These are phyloP conservation scores for Penicillium sp. DNA, from an alignment of 2,329 filamentous ascomycete genomes.

Conservation along the genomic window DNA sequence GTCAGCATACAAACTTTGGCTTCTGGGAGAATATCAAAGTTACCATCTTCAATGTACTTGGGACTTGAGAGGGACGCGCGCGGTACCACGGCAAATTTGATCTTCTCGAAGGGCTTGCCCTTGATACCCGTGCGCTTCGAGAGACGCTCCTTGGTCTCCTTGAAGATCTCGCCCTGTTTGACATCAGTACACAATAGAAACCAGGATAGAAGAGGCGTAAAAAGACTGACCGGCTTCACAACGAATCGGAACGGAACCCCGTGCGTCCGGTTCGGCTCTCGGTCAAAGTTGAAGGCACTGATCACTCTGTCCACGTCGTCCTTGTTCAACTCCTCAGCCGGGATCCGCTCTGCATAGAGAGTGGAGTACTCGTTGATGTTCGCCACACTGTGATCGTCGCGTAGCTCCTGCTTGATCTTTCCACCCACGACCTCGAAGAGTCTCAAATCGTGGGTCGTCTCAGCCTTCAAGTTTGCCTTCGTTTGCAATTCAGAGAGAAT, in stretches of 20 bases:
- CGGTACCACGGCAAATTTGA: slow-evolving; percentile 83
- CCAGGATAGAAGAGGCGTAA: neutral
- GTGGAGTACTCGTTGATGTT: slow-evolving; percentile 80
- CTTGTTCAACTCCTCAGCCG: slow-evolving; percentile 58
- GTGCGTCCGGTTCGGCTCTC: slow-evolving; percentile 76
- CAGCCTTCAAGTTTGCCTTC: slow-evolving; percentile 73
- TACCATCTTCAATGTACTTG: slow-evolving; percentile 81
- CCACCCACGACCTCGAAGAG: slow-evolving; percentile 77
- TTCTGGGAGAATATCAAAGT: slow-evolving; percentile 16
- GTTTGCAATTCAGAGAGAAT: slow-evolving; percentile 70
- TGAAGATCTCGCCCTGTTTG: slow-evolving; percentile 70
- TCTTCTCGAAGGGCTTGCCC: slow-evolving; percentile 97
- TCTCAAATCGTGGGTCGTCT: slow-evolving; percentile 66
- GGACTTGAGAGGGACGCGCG: slow-evolving; percentile 68
- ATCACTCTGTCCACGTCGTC: slow-evolving; percentile 67
- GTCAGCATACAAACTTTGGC: slow-evolving; percentile 4
- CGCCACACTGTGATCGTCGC: slow-evolving; percentile 65
- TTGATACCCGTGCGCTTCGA: slow-evolving; percentile 91
- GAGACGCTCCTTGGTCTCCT: slow-evolving; percentile 88
- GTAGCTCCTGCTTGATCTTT: slow-evolving; percentile 77
- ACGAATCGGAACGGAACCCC: slow-evolving; percentile 89
- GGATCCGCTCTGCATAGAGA: slow-evolving; percentile 74
- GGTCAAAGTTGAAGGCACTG: slow-evolving; percentile 86
- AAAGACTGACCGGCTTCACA: slow-evolving; percentile 63
- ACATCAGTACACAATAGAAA: slow-evolving; percentile 14